Base-by-base conservation (phyloP, 345 rosid genomes). In the Gossypium stocksii region DNA sequence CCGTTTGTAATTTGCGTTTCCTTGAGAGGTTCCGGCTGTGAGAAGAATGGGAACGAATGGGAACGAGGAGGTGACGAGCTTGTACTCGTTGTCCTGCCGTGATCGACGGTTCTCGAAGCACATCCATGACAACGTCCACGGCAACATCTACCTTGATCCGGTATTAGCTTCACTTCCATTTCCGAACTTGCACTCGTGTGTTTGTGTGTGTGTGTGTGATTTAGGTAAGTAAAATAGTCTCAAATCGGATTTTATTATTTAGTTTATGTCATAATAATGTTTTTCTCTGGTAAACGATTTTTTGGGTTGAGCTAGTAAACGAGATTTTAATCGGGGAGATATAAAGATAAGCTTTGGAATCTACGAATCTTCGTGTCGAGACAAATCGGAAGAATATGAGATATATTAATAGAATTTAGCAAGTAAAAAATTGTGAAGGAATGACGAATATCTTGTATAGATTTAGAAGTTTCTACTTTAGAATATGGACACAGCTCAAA, bases 121-220 rank as follows among this genome's bases (percentile, higher is more conserved):
- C 52, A 75, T 87, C n/a, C 87, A 68, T 67, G 91, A 87, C 70
- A 87, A 87, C 38, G 91, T 87, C 61, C 87, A 87, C 29, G 91
- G 91, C 22, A 75, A 79, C 88, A 85, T 87, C 79, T 83, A 79
- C 52, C 80, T 85, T 46, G 87, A 87, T 64, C 85, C 80, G 83
- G 91, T 87, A 72, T 22, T 15, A 25, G 23, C 60, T 74, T 70
- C 54, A 29, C 9, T 62, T 45, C 7, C 69, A 67, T 25, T 34
- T 74, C 29, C 61, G 29, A n/a, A 62, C 43, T 74, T 51, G 70
- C 44, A 63, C n/a, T 51, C 23, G 25, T 29, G 10, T 46, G 38
- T 46, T 45, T 65, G 1, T 45, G 11, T 45, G 19, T 34, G 38
- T 34, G 41, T 34, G 7, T 34, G 41, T 12, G 52, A 48, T 48